Base-by-base conservation (phyloP, 768 basidiomycete species). In the Gelatoporia subvermispora region DNA sequence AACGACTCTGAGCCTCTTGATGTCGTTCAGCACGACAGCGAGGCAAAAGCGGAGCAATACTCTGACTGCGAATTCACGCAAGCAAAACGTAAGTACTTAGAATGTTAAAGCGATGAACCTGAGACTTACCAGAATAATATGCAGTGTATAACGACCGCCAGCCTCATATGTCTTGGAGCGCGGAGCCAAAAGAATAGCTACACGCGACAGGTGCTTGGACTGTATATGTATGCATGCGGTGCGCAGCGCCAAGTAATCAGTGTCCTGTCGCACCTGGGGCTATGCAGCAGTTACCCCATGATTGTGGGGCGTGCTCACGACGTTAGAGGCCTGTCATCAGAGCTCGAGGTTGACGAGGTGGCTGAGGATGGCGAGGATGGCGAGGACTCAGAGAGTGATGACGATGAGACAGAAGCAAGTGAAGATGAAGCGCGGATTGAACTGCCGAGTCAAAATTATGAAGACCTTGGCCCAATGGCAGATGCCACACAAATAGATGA, bases 181-280 rank as follows among this genome's bases (percentile, higher is more conserved):
- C 65, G 59, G 25, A 69, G 67, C 43, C 62, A 65, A 21, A 45
- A 45, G 1, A 71, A 71, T 46, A 70, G 64, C 53, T 51, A 54
- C n/a, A 40, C 52, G 1, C 60, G 59, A 22, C 52, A 60, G 1
- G 55, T 66, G 10, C 46, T 68, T 22, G 57, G 56, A 1, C 48
- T 70, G 1, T 72, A 67, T 40, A 45, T 67, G 0, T 70, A 68
- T 49, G 64, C 65, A 1, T 52, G 54, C 2, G 69, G 69, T 1
- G 60, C 66, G 1, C 63, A 65, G 25, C 56, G 65, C 0, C 70
- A 71, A 41, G 49, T 58, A 0, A 64, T 70, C 7, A 41, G 56
- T 5, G 59, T 70, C 9, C 34, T 70, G 2, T 60, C 63, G 2
- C 53, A 57, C 20, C 36, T 68, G 2, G 68, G 68, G 0, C 20